These are phyloP conservation scores for Ocimum tenuiflorum DNA, from an alignment of 257 asterid genomes.

Conservation along the genomic window DNA sequence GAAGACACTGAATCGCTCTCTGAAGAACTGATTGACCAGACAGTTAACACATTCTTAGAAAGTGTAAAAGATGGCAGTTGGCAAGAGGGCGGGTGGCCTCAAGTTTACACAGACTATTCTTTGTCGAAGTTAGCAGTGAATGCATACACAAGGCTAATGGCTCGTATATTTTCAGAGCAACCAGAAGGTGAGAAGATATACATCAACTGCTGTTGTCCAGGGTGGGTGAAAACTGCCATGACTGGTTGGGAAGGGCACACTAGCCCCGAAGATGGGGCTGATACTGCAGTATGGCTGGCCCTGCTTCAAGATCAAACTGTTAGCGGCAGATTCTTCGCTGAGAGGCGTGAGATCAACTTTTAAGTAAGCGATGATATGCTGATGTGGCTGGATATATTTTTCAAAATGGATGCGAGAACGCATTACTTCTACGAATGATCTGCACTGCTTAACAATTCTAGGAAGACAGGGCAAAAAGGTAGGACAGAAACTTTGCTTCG, in stretches of 20 bases:
- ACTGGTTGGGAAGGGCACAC: conserved; percentile 84
- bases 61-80: conserved; percentile 74
- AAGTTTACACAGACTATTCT: conserved; percentile 76
- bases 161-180: conserved; percentile 31
- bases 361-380: neutral
- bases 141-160: conserved; percentile 61
- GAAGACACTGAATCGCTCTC: conserved; percentile 50
- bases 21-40: conserved; percentile 59
- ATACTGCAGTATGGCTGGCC: conserved; percentile 93
- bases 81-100: conserved; percentile 86
- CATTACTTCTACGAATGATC: no score
- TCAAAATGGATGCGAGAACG: no score
- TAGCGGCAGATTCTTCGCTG: neutral
- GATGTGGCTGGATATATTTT: no score
- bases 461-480: no score
- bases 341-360: neutral
- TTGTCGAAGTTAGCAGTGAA: conserved; percentile 74
- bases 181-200: conserved; percentile 60
- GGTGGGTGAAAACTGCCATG: conserved; percentile 97
- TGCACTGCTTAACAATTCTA: no score
- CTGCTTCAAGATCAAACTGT: conserved; percentile 43
- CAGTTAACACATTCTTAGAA: conserved; percentile 42
- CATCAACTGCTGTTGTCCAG: conserved; percentile 80
- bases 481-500: no score
- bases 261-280: conserved; percentile 88